Conservation (phyloP, 805 yeast genomes). For the Millerago galiae region DNA sequence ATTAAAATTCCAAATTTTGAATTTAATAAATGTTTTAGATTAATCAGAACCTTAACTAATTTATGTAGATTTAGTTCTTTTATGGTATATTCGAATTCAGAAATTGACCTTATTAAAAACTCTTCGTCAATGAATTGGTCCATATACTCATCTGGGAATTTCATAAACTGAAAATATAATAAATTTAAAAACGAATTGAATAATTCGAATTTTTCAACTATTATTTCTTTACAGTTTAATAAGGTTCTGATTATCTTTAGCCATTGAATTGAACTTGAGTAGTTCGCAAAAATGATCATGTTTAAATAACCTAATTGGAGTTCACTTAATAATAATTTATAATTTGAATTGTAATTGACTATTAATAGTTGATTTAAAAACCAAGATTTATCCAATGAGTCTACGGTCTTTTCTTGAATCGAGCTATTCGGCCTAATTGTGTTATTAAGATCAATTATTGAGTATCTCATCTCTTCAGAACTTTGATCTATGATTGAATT, state of each 20-base stretch:
- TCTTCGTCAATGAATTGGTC: slow-evolving; percentile 26
- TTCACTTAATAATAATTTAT: slow-evolving; percentile 40
- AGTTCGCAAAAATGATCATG: slow-evolving; percentile 50
- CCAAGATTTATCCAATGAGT: slow-evolving; percentile 58
- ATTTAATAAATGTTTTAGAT: slow-evolving; percentile 12
- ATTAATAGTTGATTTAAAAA: slow-evolving; percentile 34
- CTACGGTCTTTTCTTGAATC: slow-evolving; percentile 39
- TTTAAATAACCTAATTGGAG: slow-evolving; percentile 45
- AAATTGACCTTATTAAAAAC: slow-evolving; percentile 15
- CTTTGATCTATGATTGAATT: slow-evolving; percentile 28
- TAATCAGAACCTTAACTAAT: slow-evolving; percentile 11
- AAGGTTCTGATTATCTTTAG: slow-evolving; percentile 40
- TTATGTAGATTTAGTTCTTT: slow-evolving; percentile 17
- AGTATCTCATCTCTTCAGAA: slow-evolving; percentile 34
- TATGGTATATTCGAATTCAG: slow-evolving; percentile 21
- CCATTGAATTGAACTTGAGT: slow-evolving; percentile 64
- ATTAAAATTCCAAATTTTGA: slow-evolving; percentile 14
- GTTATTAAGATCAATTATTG: slow-evolving; percentile 35
- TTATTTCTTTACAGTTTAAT: slow-evolving; percentile 28
- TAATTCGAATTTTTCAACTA: slow-evolving; percentile 23
- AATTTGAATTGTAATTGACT: slow-evolving; percentile 25
- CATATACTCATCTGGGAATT: slow-evolving; percentile 38
- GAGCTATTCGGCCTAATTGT: slow-evolving; percentile 31
- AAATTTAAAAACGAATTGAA: slow-evolving; percentile 27
- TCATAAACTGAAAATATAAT: slow-evolving; percentile 31